phyloP scores from a whole-genome alignment of 345 rosid species.

The Cochlearia excelsa region DNA sequence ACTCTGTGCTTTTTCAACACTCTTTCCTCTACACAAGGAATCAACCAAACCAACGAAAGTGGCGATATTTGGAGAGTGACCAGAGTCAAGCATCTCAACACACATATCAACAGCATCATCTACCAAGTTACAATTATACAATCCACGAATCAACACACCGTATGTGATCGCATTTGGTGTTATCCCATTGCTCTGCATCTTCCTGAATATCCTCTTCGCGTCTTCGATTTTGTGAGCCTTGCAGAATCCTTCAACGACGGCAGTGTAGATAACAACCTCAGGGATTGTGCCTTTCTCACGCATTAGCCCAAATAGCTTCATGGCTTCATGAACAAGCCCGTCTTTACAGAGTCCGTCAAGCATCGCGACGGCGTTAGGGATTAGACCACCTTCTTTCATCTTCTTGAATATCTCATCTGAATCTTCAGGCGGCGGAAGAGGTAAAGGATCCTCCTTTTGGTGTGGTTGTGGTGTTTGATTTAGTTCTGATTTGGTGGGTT shows the following conservation, averaged over 20 bases:
- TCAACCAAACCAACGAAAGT: constrained; percentile 90
- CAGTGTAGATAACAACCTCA: constrained; percentile 86
- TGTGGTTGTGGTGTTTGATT: neutral
- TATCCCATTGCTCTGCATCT: constrained; percentile 68
- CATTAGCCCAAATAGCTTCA: constrained; percentile 81
- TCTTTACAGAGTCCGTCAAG: constrained; percentile 96
- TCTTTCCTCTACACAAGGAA: constrained; percentile 59
- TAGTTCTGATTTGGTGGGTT: neutral
- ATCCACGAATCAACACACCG: constrained; percentile 60
- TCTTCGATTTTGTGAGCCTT: constrained; percentile 72
- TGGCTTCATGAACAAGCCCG: constrained; percentile 83
- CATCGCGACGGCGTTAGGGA: constrained; percentile 91
- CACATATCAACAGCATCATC: constrained; percentile 64
- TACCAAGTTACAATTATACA: constrained; percentile 47
- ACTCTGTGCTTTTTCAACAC: constrained; percentile 53
- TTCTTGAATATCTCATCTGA: constrained; percentile 65
- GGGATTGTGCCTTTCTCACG: constrained; percentile 87
- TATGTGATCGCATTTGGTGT: constrained; percentile 72
- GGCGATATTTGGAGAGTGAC: constrained; percentile 72
- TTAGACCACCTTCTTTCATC: constrained; percentile 90
- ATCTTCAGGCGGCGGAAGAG: constrained; percentile 34
- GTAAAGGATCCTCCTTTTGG: constrained; percentile 20
- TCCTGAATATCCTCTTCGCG: constrained; percentile 81
- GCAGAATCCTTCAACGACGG: constrained; percentile 87
- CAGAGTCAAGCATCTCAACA: constrained; percentile 77